phyloP scores from a whole-genome alignment of 331 rosid species.

The Phaseolus coccineus region DNA sequence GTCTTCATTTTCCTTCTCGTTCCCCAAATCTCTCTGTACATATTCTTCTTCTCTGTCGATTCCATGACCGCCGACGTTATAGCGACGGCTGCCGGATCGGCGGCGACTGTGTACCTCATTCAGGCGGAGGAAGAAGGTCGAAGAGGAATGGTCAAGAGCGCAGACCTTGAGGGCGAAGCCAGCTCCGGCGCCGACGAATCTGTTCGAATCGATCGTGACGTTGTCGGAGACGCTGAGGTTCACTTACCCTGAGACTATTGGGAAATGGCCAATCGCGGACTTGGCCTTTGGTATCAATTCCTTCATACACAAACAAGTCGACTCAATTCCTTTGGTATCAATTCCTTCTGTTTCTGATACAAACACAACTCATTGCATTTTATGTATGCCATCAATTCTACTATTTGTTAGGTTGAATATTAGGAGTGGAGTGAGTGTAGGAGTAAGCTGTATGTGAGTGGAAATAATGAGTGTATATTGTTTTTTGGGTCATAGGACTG shows the following conservation, averaged over 20 bases:
- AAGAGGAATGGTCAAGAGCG: conserved; percentile 45
- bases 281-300: conserved; percentile 88
- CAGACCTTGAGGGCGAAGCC: conserved; percentile 58
- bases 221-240: conserved; percentile 78
- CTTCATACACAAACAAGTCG: conserved; percentile 76
- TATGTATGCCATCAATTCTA: no score
- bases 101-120: conserved; percentile 61
- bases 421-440: no score
- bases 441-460: no score
- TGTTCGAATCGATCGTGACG: conserved; percentile 73
- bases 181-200: conserved; percentile 81
- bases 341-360: no score
- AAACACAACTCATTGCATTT: no score
- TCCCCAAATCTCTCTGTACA: no score
- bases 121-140: conserved; percentile 56
- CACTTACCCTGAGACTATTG: conserved; percentile 79
- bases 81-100: conserved; percentile 87
- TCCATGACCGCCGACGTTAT: conserved; percentile 80
- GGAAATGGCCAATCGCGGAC: conserved; percentile 92
- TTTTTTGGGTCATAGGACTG: no score
- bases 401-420: no score
- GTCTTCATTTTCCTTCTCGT: neutral
- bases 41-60: conserved; percentile 8
- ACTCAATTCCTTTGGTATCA: neutral
- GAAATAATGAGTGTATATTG: no score